Evolutionary conservation across 164 flowering plant genomes (phyloP), one percentile per base, ranked within the genome.

Genomic region (Cinnamomum chago): DNA sequence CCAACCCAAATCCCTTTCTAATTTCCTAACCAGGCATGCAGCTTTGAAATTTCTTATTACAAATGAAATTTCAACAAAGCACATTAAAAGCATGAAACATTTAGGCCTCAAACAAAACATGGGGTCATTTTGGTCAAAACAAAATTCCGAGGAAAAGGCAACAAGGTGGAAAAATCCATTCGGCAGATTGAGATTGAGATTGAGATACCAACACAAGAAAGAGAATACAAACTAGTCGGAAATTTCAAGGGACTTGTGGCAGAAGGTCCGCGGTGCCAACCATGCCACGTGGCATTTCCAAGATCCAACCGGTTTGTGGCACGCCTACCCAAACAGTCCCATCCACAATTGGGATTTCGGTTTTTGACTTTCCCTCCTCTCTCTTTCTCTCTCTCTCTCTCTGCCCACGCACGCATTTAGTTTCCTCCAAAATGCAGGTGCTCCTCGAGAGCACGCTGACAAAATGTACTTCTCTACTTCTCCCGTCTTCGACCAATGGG

Each of bases 211-310:
- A 30, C 28, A 27, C 47, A 18, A 28, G 50, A 18, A 25, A 67
- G 1, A 25, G 14, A 22, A 64, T 6, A 66, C 35, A 30, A 55
- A 67, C 22, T 30, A 67, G 47, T 28, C 69, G 69, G 69, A 30
- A 67, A 67, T 27, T 35, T 67, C 69, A 67, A 24, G 50, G 47
- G 47, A 15, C 18, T 3, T 18, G 5, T 30, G 50, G 69, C 69
- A 18, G 30, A 67, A 67, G 30, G 5, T 30, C 30, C 40, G 28
- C 47, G 69, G 69, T 5, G 69, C 69, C 69, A 13, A 33, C 30
- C 69, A 67, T 14, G 9, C 69, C 69, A 67, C 69, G 69, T 67
- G 69, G 14, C 67, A 64, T 64, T 22, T 22, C 67, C 62, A 20
- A 15, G 69, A 30, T 27, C 35, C 69, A 67, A 30, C 13, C 50